A percentile compares a stretch with the other conserved stretches of the same genome.
Conservation (phyloP, 768 basidiomycete genomes). For the Coprinellus micaceus region DNA sequence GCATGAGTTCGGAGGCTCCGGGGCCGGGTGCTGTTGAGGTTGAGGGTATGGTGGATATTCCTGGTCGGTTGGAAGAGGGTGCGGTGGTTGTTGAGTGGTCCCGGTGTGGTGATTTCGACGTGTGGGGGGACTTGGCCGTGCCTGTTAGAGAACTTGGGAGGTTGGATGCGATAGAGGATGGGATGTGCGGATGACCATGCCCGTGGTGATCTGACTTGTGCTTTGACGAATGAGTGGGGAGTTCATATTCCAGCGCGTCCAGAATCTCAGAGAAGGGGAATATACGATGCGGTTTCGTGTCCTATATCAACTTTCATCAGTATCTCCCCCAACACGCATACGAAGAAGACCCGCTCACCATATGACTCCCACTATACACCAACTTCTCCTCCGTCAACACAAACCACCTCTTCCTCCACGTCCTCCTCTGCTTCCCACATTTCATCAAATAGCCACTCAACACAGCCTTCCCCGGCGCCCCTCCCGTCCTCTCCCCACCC, state of each 20-base stretch:
- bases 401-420: slow-evolving; percentile 98
- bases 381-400: slow-evolving; percentile 85
- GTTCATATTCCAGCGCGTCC: slow-evolving; percentile 87
- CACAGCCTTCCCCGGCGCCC: slow-evolving; percentile 52
- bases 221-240: slow-evolving; percentile 35
- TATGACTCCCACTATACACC: slow-evolving; percentile 88
- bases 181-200: no score
- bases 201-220: no score
- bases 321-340: background rate
- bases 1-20: no score
- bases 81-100: slow-evolving; percentile 31
- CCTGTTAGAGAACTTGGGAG: no score
- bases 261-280: slow-evolving; percentile 84
- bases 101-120: no score
- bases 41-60: no score
- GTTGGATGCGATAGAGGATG: no score
- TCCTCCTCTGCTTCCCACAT: slow-evolving; percentile 87
- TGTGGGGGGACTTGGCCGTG: no score
- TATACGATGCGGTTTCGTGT: slow-evolving; percentile 82
- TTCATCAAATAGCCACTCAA: slow-evolving; percentile 94
- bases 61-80: no score
- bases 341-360: slow-evolving; percentile 57
- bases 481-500: no score
- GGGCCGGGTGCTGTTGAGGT: no score
- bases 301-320: slow-evolving; percentile 43